phyloP scores from a whole-genome alignment of 768 basidiomycete genomes.

The Scleroderma citrinum region DNA sequence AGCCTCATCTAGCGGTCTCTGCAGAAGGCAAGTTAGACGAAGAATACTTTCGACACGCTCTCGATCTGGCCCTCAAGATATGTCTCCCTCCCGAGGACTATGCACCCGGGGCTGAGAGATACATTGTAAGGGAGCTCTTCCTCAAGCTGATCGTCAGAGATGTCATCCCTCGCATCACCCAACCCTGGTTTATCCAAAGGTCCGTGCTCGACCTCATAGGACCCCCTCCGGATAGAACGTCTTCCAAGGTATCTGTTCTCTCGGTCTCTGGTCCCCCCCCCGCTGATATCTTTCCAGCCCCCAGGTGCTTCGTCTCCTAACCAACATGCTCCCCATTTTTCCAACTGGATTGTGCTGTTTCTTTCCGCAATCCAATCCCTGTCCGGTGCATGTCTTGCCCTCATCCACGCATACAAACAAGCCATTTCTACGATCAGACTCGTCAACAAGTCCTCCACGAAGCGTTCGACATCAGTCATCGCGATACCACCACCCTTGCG shows the following conservation, averaged over 20 bases:
- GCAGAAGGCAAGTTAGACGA: constrained; percentile 61
- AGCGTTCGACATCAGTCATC: not conserved
- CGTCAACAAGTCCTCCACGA: constrained; percentile 42
- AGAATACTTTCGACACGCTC: constrained; percentile 71
- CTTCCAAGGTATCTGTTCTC: constrained; percentile 15
- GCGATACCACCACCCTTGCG: not conserved
- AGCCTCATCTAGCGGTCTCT: constrained; percentile 78
- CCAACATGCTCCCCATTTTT: constrained; percentile 33
- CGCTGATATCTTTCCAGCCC: constrained; percentile 11
- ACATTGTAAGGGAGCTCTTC: constrained; percentile 78
- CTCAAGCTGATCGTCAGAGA: constrained; percentile 70
- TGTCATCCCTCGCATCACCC: constrained; percentile 61
- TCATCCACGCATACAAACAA: constrained; percentile 66
- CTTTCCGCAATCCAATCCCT: constrained; percentile 71
- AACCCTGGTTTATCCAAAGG: constrained; percentile 89
- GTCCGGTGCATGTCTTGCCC: constrained; percentile 60
- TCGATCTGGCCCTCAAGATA: constrained; percentile 69
- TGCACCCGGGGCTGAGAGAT: constrained; percentile 63
- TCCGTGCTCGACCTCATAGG: constrained; percentile 62
- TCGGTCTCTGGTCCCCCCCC: not conserved
- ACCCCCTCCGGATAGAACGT: constrained; percentile 25
- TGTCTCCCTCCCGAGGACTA: constrained; percentile 79
- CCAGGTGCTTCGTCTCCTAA: constrained; percentile 19
- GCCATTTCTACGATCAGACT: constrained; percentile 57
- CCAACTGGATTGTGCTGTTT: constrained; percentile 57